phyloP scores from a whole-genome alignment of 2,329 filamentous ascomycete species.

The Aspergillus sp. region DNA sequence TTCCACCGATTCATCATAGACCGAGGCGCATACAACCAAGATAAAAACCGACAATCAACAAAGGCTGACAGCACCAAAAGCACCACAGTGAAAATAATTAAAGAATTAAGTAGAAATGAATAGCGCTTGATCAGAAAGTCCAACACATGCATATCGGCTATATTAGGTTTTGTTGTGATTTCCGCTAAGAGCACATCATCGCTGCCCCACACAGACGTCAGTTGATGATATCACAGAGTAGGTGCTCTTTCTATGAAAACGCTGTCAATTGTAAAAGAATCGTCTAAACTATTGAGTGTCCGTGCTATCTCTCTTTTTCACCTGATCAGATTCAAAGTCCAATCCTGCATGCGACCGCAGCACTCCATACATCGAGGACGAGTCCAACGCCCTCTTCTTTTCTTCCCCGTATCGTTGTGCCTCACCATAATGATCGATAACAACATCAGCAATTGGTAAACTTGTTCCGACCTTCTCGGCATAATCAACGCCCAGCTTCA shows the following conservation, averaged over 20 bases:
- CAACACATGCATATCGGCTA: neutral
- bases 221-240: too few relatives aligned
- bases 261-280: too few relatives aligned
- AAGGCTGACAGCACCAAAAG: neutral
- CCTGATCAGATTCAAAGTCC: constrained; percentile 39
- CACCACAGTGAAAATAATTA: neutral
- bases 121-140: neutral
- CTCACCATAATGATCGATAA: constrained; percentile 39
- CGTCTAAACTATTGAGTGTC: too few relatives aligned
- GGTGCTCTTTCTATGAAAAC: too few relatives aligned
- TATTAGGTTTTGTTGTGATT: neutral
- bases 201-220: neutral
- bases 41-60: neutral
- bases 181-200: constrained; percentile 1
- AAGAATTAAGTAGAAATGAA: neutral
- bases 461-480: constrained; percentile 36
- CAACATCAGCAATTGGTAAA: constrained; percentile 41
- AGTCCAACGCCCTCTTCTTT: constrained; percentile 40
- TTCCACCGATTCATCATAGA: neutral
- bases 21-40: neutral
- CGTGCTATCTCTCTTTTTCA: constrained; percentile 12
- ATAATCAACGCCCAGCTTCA: constrained; percentile 44
- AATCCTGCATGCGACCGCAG: constrained; percentile 41
- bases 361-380: constrained; percentile 48
- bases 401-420: constrained; percentile 37